Percentiles rank a stretch among this genome's conserved stretches.
Conservation (phyloP, 306 rosid species). For the Carpinus viminea region DNA sequence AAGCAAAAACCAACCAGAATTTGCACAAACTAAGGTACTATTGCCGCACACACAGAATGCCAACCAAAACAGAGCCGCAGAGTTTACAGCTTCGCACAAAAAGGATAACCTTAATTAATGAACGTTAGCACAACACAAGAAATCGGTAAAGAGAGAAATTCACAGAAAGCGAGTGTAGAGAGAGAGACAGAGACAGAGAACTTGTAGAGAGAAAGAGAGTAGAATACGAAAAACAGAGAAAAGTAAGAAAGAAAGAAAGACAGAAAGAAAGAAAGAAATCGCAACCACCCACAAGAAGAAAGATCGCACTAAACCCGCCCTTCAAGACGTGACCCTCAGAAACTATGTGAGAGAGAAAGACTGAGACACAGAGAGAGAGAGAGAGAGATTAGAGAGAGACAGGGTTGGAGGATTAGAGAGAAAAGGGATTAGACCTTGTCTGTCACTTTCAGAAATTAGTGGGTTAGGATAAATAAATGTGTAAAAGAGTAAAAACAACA, state of each 20-base stretch:
- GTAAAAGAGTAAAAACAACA: too few species aligned
- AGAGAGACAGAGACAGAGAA: background rate
- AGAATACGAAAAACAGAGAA: background rate
- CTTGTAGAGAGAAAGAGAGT: background rate
- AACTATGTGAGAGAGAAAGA: background rate
- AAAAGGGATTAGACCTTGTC: too few species aligned
- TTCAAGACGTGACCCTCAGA: conserved; percentile 19
- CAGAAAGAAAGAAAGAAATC: conserved; percentile 29
- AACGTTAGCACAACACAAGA: background rate
- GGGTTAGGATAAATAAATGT: too few species aligned
- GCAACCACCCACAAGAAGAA: conserved; percentile 31
- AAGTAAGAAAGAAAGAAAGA: conserved; percentile 15
- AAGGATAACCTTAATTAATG: background rate
- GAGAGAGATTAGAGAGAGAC: conserved; percentile 1
- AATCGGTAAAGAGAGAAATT: background rate
- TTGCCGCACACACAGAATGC: conserved; percentile 6
- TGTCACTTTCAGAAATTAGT: too few species aligned
- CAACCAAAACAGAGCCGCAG: conserved; percentile 13
- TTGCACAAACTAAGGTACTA: conserved; percentile 3
- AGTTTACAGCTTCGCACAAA: conserved; percentile 10
- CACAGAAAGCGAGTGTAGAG: background rate
- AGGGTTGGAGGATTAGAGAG: background rate
- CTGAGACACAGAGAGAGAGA: background rate
- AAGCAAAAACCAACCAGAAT: conserved; percentile 5
- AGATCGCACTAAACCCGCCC: conserved; percentile 38